These are phyloP conservation scores for Suhomyces taliae DNA, from an alignment of 1,139 yeast genomes.

Conservation along the genomic window DNA sequence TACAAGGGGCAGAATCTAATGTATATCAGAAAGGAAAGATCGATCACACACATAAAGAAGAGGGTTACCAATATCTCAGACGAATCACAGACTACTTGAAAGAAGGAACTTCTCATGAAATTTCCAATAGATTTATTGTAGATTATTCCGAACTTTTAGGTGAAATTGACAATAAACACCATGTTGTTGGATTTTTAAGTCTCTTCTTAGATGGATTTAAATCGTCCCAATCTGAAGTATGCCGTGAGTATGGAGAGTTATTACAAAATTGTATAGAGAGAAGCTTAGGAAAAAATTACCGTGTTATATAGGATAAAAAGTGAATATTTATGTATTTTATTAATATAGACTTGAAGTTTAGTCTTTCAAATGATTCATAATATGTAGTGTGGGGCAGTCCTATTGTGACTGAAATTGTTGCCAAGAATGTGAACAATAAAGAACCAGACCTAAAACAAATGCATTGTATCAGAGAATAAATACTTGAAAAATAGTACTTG, in stretches of 20 bases:
- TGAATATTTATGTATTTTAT: too few species aligned
- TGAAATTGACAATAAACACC: slow-evolving; percentile 36
- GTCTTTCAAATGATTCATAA: too few species aligned
- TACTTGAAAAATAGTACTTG: too few species aligned
- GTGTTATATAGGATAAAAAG: background rate
- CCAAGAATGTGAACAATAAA: too few species aligned
- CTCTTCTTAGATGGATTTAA: slow-evolving; percentile 25
- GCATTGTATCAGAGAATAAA: too few species aligned
- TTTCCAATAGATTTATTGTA: slow-evolving; percentile 2
- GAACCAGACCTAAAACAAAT: too few species aligned
- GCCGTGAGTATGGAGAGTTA: slow-evolving; percentile 55
- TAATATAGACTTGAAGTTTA: too few species aligned
- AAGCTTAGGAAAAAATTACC: slow-evolving; percentile 43
- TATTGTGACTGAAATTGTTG: too few species aligned
- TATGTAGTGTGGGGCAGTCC: too few species aligned
- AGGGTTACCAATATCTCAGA: slow-evolving; percentile 37
- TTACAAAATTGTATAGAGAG: slow-evolving; percentile 57
- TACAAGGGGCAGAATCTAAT: slow-evolving; percentile 55
- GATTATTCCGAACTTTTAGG: slow-evolving; percentile 3
- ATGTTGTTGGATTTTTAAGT: slow-evolving; percentile 53
- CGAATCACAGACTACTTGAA: slow-evolving; percentile 30
- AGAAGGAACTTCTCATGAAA: background rate
- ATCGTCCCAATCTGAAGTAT: slow-evolving; percentile 55
- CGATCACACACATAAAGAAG: slow-evolving; percentile 27
- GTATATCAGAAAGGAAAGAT: slow-evolving; percentile 17